phyloP scores from a whole-genome alignment of 768 basidiomycete species.

The Boletus edulis region DNA sequence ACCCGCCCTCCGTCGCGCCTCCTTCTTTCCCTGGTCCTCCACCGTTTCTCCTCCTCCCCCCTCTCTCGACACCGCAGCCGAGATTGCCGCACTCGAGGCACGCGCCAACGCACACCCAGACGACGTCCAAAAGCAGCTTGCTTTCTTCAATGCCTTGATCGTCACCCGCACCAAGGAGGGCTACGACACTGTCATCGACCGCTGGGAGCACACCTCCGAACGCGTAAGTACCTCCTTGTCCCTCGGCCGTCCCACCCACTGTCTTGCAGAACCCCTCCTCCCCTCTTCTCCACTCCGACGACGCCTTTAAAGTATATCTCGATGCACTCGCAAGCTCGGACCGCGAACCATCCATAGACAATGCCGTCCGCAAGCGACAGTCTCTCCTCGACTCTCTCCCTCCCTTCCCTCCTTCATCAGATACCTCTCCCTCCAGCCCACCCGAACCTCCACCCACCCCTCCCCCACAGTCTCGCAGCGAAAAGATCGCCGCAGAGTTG shows the following conservation, averaged over 20 bases:
- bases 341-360: slow-evolving; percentile 52
- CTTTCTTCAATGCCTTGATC: slow-evolving; percentile 63
- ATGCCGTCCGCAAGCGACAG: slow-evolving; percentile 70
- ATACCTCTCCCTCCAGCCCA: slow-evolving; percentile 18
- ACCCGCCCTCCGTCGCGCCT: slow-evolving; percentile 18
- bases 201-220: slow-evolving; percentile 84
- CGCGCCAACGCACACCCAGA: slow-evolving; percentile 73
- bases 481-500: slow-evolving; percentile 42
- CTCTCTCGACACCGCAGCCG: slow-evolving; percentile 63
- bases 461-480: slow-evolving; percentile 34
- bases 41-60: slow-evolving; percentile 30
- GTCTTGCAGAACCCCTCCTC: slow-evolving; percentile 57
- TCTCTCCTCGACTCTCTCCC: slow-evolving; percentile 47
- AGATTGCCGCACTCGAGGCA: slow-evolving; percentile 71
- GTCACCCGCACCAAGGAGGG: slow-evolving; percentile 65
- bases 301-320: slow-evolving; percentile 77
- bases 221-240: slow-evolving; percentile 52
- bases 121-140: slow-evolving; percentile 67
- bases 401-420: slow-evolving; percentile 4
- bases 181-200: slow-evolving; percentile 67
- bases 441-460: slow-evolving; percentile 10
- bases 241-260: slow-evolving; percentile 2
- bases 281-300: slow-evolving; percentile 65
- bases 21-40: slow-evolving; percentile 37
- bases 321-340: slow-evolving; percentile 60